Percentiles rank a stretch among this genome's conserved stretches.
Conservation (phyloP, 2,329 filamentous ascomycete species). For the Aplosporella prunicola region DNA sequence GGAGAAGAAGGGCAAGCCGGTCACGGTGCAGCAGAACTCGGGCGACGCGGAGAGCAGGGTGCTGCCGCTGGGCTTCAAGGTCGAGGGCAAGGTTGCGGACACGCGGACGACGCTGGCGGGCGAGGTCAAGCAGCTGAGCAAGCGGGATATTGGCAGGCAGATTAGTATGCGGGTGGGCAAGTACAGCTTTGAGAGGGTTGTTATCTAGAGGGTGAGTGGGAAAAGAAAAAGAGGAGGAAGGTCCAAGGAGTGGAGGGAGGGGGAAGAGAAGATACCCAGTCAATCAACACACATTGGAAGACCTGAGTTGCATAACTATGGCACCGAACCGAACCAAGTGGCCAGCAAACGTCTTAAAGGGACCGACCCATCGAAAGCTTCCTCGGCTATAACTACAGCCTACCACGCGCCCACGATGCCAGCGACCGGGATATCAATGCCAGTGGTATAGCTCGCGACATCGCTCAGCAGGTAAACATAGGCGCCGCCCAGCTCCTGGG, state of each 20-base stretch:
- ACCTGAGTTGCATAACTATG: too few species aligned
- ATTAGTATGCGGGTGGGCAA: conserved; percentile 70
- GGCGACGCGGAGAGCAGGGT: conserved; percentile 30
- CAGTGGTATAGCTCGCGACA: conserved; percentile 39
- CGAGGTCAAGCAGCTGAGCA: conserved; percentile 58
- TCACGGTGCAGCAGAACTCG: conserved; percentile 22
- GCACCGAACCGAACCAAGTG: too few species aligned
- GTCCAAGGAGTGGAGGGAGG: background rate
- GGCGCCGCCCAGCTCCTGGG: conserved; percentile 42
- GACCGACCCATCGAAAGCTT: too few species aligned
- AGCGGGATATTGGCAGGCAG: conserved; percentile 65
- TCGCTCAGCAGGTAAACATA: conserved; percentile 42
- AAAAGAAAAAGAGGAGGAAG: too few species aligned
- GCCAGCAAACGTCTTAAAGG: too few species aligned
- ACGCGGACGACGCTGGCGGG: conserved; percentile 56
- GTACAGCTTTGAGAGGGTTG: conserved; percentile 73
- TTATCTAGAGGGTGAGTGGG: conserved; percentile 18
- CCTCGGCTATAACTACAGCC: too few species aligned
- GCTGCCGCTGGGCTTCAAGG: conserved; percentile 66
- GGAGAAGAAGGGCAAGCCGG: conserved; percentile 37
- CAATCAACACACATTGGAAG: background rate
- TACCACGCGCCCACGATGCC: conserved; percentile 39
- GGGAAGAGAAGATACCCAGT: background rate
- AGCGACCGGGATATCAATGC: conserved; percentile 41
- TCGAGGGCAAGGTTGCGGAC: conserved; percentile 36